phyloP scores from a whole-genome alignment of 805 yeast species.

The Suhomyces sp. region DNA sequence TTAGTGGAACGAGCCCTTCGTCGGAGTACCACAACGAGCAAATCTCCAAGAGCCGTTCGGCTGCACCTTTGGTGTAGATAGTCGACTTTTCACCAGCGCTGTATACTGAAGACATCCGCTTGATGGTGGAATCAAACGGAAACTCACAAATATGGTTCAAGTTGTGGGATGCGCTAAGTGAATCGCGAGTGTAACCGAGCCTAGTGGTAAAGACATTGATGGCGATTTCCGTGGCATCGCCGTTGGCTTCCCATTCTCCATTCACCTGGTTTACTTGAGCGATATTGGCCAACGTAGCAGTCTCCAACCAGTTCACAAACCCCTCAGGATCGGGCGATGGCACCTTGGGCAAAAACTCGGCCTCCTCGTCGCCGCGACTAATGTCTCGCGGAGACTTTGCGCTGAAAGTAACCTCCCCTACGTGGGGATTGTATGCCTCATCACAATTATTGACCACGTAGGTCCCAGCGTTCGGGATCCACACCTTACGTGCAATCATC shows the following conservation, averaged over 20 bases:
- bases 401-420: conserved; percentile 39
- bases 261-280: conserved; percentile 36
- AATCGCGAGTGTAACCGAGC: conserved; percentile 20
- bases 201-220: conserved; percentile 32
- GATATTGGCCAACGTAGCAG: conserved; percentile 40
- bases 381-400: conserved; percentile 27
- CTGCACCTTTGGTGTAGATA: conserved; percentile 33
- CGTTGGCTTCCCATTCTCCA: conserved; percentile 37
- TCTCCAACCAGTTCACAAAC: conserved; percentile 24
- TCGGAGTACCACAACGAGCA: conserved; percentile 22
- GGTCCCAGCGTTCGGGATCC: conserved; percentile 36
- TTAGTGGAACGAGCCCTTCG: conserved; percentile 12
- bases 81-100: conserved; percentile 3
- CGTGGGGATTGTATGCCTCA: conserved; percentile 36
- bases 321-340: conserved; percentile 19
- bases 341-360: conserved; percentile 34
- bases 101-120: conserved; percentile 31
- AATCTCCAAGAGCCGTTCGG: conserved; percentile 25
- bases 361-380: conserved; percentile 32
- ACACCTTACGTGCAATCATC: conserved; percentile 36
- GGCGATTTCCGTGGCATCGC: conserved; percentile 38
- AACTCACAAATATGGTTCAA: conserved; percentile 25
- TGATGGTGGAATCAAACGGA: conserved; percentile 33
- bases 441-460: conserved; percentile 30
- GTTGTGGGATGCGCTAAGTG: conserved; percentile 11